Evolutionary conservation across 352 stramenopile species (phyloP), one percentile per base, ranked within the genome.

Genomic region (Plasmopara viticola): DNA sequence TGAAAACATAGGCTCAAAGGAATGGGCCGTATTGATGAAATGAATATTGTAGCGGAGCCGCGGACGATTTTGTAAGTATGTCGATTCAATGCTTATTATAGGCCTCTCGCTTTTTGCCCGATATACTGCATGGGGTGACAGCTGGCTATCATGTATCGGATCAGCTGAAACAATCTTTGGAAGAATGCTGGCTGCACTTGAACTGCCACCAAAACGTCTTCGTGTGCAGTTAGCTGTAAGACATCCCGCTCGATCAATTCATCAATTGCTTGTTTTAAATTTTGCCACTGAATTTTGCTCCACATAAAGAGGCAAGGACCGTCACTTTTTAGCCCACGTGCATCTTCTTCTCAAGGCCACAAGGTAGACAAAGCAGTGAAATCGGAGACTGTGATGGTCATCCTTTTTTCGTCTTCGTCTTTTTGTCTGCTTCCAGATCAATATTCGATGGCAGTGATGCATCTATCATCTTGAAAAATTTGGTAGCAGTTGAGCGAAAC

Each of bases 171-270:
- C 7, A 47, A 10, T 8, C n/a, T 0, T 9, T 2, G 12, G 5
- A 47, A 35, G n/a, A 35, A 47, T 10, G 20, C 42, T 9, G 42
- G 42, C 28, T 35, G 20, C 14, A 8, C 42, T 34, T 47, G 42
- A 4, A 47, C 35, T 0, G 42, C 29, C 0, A 20, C 42, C 8
- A 35, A 20, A 9, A 17, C 25, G 14, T 47, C 42, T 35, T 47
- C 12, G 29, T 45, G 40, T 13, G 40, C 25, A n/a, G 40, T 45
- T n/a, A 15, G 13, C 1, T 17, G 10, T 25, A 33, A 25, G 9
- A 33, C 1, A 45, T 45, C 15, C 18, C 29, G 25, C 25, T 47
- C 12, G 12, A 35, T 13, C 5, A 47, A 47, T 41, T 35, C 20
- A 9, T 29, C 8, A 20, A 35, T 47, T 9, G 14, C 29, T 20